Percentiles rank a stretch among this genome's conserved stretches.
These are phyloP conservation scores for Trichosporon sp. DNA, from an alignment of 1,284 basidiomycete genomes.

Conservation along the genomic window DNA sequence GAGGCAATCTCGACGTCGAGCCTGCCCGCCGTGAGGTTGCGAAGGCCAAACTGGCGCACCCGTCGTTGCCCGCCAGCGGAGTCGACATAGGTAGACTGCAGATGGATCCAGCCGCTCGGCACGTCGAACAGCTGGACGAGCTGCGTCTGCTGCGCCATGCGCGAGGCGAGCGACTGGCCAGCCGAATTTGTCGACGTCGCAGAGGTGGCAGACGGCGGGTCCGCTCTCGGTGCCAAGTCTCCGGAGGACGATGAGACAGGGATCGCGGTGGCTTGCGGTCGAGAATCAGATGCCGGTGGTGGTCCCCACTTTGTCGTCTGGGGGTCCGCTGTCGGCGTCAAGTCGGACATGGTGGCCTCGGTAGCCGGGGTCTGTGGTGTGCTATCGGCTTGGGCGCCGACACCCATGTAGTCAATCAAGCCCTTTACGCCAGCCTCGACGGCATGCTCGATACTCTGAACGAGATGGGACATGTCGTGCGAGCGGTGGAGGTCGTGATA, in stretches of 20 bases:
- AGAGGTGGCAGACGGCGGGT: background rate
- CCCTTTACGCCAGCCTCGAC: constrained; percentile 40
- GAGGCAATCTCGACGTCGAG: constrained; percentile 36
- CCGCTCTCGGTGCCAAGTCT: background rate
- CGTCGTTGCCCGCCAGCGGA: constrained; percentile 27
- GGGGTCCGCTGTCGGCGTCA: background rate
- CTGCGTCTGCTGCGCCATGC: constrained; percentile 13
- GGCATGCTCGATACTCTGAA: constrained; percentile 31
- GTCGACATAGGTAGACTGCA: constrained; percentile 42
- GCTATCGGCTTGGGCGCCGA: background rate
- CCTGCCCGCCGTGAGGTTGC: constrained; percentile 23
- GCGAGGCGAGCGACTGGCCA: constrained; percentile 8
- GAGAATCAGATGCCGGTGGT: background rate
- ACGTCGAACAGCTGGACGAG: constrained; percentile 38
- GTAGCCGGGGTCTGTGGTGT: background rate
- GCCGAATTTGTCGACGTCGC: background rate
- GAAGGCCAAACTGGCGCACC: constrained; percentile 36
- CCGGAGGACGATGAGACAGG: background rate
- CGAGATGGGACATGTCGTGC: constrained; percentile 31
- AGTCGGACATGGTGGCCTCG: background rate
- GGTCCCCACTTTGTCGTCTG: no score
- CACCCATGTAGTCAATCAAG: constrained; percentile 23
- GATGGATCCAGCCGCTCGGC: constrained; percentile 44
- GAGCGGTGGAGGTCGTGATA: background rate
- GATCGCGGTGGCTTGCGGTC: background rate